A percentile compares a stretch with the other conserved stretches of the same genome.
Conservation (phyloP, 2,329 filamentous ascomycete genomes). For the Macroventuria anomochaeta region DNA sequence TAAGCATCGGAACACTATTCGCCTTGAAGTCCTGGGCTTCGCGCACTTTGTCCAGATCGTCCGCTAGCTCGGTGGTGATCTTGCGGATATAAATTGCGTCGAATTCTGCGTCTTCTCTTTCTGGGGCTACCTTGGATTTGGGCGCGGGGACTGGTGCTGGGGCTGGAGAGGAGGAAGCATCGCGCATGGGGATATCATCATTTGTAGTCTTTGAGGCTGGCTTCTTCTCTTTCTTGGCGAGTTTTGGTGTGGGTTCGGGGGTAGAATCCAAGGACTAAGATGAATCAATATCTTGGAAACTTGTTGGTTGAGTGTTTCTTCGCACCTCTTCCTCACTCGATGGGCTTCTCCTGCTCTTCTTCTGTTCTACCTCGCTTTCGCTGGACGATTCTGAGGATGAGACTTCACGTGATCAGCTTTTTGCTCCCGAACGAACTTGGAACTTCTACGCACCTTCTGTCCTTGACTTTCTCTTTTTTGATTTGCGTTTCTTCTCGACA, state of each 20-base stretch:
- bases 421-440: neutral
- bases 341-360: slow-evolving; percentile 19
- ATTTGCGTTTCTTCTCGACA: slow-evolving; percentile 33
- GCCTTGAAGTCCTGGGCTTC: slow-evolving; percentile 72
- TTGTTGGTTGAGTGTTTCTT: neutral
- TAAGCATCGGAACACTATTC: slow-evolving; percentile 66
- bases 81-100: slow-evolving; percentile 72
- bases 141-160: neutral
- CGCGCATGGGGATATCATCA: slow-evolving; percentile 28
- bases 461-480: slow-evolving; percentile 42
- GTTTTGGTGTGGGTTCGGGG: slow-evolving; percentile 12
- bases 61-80: slow-evolving; percentile 72
- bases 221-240: slow-evolving; percentile 25
- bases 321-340: slow-evolving; percentile 3
- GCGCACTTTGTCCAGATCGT: slow-evolving; percentile 75
- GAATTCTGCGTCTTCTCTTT: slow-evolving; percentile 54
- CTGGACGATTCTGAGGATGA: slow-evolving; percentile 40
- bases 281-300: neutral
- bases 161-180: slow-evolving; percentile 16
- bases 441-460: slow-evolving; percentile 31
- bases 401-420: slow-evolving; percentile 26
- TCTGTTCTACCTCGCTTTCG: slow-evolving; percentile 36
- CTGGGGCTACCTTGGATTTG: slow-evolving; percentile 7
- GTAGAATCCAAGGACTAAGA: neutral
- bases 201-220: slow-evolving; percentile 15